Base-by-base conservation (phyloP, 345 rosid genomes). In the Xanthoceras sorbifolium region DNA sequence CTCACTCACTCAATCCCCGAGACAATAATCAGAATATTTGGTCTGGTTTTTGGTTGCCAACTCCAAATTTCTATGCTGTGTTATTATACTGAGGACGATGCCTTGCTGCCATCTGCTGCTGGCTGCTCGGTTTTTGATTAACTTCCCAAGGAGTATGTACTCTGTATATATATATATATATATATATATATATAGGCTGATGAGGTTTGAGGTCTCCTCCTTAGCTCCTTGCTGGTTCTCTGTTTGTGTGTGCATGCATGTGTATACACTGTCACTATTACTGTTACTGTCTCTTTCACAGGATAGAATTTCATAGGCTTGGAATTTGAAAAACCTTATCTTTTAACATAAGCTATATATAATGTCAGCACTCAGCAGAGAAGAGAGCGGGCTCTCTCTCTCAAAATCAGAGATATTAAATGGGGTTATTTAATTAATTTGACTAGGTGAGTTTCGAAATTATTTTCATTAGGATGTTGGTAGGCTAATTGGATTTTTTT, bases 281-380 rank as follows among this genome's bases (percentile, higher is more conserved):
- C 62, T 57, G 10, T 42, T 42, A 57, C 62, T 57, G 62, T 57
- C 62, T 57, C 62, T 8, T 15, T 57, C 62, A 22, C 4, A 36
- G 73, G 73, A 70, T 67, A 65, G 67, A 71, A 64, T 71, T 71
- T 76, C 55, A 29, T 59, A 64, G 69, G 23, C 59, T 17, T 4
- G 11, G 31, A 40, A 63, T n/a, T 68, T 52, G 5, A 62, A 9
- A 28, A 22, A 17, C 60, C 34, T 28, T 25, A 7, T 68, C 78
- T 8, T 52, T 69, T 57, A 22, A n/a, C 23, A 8, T 57, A 57
- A 9, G 26, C 46, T 42, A 42, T 4, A 32, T 42, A 11, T 11
- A 42, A 11, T 42, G 10, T 42, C n/a, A 10, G 25, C n/a, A n/a
- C n/a, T n/a, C n/a, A n/a, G 25, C 28, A 22, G 1, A 50, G 55